Conservation (phyloP, 805 yeast species). For the Yarrowia keelungensis region DNA sequence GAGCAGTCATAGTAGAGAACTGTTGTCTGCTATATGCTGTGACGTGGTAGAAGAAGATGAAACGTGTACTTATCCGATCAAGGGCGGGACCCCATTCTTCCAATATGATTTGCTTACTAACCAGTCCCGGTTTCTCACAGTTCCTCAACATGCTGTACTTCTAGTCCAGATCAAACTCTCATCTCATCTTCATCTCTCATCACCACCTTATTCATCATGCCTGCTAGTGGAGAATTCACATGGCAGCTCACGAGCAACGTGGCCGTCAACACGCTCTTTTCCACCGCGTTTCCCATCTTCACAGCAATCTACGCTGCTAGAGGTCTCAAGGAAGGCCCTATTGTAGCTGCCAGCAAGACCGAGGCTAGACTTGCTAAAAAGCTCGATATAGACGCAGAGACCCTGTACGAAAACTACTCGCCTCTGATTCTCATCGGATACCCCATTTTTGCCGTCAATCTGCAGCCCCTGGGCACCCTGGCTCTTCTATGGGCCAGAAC, state of each 20-base stretch:
- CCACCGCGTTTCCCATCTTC: conserved; percentile 8
- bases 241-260: conserved; percentile 21
- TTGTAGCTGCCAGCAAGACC: not conserved
- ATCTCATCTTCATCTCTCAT: not conserved
- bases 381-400: conserved; percentile 19
- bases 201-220: not conserved
- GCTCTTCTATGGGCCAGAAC: conserved; percentile 12
- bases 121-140: no score
- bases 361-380: not conserved
- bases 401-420: conserved; percentile 16
- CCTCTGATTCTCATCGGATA: conserved; percentile 13
- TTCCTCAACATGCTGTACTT: no score
- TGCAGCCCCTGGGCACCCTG: conserved; percentile 12
- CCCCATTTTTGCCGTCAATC: conserved; percentile 25
- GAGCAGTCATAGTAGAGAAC: not conserved
- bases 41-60: no score
- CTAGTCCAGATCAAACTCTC: no score
- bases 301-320: conserved; percentile 17
- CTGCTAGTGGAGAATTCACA: conserved; percentile 9
- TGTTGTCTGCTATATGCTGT: no score
- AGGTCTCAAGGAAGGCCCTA: conserved; percentile 4
- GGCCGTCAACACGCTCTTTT: conserved; percentile 18
- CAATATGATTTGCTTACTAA: no score
- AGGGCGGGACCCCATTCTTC: no score
- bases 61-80: no score